Evolutionary conservation across 768 basidiomycete genomes (phyloP).

Genomic region (Trametes coccinea): DNA sequence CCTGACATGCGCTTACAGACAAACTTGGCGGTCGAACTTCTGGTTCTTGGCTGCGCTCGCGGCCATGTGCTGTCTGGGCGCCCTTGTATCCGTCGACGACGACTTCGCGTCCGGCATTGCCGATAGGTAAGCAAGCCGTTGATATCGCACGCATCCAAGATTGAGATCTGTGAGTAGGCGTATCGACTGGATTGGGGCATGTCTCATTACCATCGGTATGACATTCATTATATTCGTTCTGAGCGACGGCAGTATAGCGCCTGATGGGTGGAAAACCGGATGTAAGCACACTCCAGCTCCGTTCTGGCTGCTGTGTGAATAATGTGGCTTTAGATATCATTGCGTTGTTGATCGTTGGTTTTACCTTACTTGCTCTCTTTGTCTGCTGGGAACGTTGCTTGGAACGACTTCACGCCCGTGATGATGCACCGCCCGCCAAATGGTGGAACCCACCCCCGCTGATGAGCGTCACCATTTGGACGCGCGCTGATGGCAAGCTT

Average conservation of each 20-base stretch:
- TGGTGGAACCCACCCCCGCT: conserved; percentile 56
- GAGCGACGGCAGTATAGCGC: conserved; percentile 62
- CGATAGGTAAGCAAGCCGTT: conserved; percentile 20
- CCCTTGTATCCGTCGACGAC: conserved; percentile 57
- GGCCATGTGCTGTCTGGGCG: conserved; percentile 51
- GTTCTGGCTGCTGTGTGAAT: conserved; percentile 23
- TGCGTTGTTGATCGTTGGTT: conserved; percentile 59
- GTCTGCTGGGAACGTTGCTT: conserved; percentile 66
- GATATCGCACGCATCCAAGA: not conserved
- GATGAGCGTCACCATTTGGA: conserved; percentile 65
- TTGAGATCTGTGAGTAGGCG: conserved; percentile 29
- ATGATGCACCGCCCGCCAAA: not conserved
- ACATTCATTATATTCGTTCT: conserved; percentile 74
- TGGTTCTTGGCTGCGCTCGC: conserved; percentile 63
- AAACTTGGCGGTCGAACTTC: conserved; percentile 68
- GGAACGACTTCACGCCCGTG: conserved; percentile 37
- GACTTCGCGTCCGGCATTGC: conserved; percentile 43
- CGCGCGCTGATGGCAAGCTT: conserved; percentile 60
- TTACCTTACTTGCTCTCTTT: conserved; percentile 57
- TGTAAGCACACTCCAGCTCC: conserved; percentile 39
- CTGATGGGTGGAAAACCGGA: conserved; percentile 58
- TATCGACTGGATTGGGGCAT: conserved; percentile 79
- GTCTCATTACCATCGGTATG: conserved; percentile 62
- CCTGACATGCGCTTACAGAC: conserved; percentile 4
- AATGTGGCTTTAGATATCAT: conserved; percentile 57